A percentile compares a stretch with the other conserved stretches of the same genome.
Conservation (phyloP, 2,329 filamentous ascomycete genomes). For the Corinectria fuckeliana region DNA sequence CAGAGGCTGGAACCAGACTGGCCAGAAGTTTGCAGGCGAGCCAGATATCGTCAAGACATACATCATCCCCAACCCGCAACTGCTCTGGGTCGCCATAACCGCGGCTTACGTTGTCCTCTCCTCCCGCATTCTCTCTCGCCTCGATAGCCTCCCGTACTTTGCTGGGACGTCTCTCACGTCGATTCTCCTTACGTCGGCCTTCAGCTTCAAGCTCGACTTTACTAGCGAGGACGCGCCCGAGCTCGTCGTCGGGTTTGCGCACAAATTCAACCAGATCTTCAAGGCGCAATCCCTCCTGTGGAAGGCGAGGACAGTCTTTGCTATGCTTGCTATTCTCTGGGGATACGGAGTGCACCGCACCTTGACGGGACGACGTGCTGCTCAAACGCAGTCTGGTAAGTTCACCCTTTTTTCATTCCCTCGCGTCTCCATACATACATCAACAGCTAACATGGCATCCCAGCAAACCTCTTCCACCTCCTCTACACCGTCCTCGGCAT, state of each 20-base stretch:
- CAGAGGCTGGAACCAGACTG: constrained; percentile 93
- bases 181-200: constrained; percentile 59
- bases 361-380: constrained; percentile 36
- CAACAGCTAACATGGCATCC: constrained; percentile 17
- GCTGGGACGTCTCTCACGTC: constrained; percentile 50
- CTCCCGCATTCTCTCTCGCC: constrained; percentile 50
- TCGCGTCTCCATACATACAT: neutral
- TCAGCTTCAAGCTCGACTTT: constrained; percentile 90
- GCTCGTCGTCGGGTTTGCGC: constrained; percentile 62
- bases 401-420: neutral
- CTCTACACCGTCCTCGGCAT: constrained; percentile 79
- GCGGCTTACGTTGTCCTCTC: constrained; percentile 70
- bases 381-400: constrained; percentile 41
- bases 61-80: constrained; percentile 65
- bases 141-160: constrained; percentile 51
- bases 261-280: constrained; percentile 48
- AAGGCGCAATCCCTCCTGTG: constrained; percentile 54
- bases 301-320: constrained; percentile 58
- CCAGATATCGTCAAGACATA: constrained; percentile 82
- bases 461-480: constrained; percentile 65
- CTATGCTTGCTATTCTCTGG: constrained; percentile 50
- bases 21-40: constrained; percentile 92
- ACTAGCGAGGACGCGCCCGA: constrained; percentile 89
- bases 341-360: constrained; percentile 50
- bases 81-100: constrained; percentile 78